phyloP scores from a whole-genome alignment of 2,329 filamentous ascomycete genomes.

The Mycosphaerella sp. region DNA sequence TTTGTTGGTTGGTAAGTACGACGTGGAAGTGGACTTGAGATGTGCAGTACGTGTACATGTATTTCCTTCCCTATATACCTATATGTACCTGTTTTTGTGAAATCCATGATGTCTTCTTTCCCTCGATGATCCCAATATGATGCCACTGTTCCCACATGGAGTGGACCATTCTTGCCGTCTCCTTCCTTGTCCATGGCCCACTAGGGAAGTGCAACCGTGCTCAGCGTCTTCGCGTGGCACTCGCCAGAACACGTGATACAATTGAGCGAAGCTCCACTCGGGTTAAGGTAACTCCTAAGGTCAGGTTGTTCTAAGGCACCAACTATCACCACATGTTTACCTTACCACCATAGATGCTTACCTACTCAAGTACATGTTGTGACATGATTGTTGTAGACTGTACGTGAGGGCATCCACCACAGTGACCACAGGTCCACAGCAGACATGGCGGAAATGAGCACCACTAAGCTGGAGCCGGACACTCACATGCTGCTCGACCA shows the following conservation, averaged over 20 bases:
- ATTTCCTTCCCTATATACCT: neutral
- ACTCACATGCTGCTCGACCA: slow-evolving; percentile 80
- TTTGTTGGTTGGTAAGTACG: neutral
- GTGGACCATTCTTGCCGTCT: no score
- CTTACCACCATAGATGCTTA: neutral
- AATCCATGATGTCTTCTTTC: no score
- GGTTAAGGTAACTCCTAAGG: no score
- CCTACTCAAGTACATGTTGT: neutral
- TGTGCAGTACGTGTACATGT: neutral
- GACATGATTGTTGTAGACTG: neutral
- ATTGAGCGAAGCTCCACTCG: no score
- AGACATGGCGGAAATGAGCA: slow-evolving; percentile 45
- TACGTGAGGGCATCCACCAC: neutral
- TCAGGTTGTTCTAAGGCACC: no score
- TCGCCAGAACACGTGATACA: neutral
- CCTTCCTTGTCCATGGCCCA: no score
- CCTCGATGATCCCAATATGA: no score
- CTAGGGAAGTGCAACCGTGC: no score
- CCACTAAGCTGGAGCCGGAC: slow-evolving; percentile 64
- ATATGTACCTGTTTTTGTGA: no score
- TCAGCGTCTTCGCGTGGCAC: neutral
- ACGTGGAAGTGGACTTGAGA: neutral
- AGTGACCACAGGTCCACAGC: neutral
- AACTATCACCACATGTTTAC: no score
- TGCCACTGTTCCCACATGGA: no score